Base-by-base conservation (phyloP, 2,329 filamentous ascomycete species). In the Fusarium xyrophilum region DNA sequence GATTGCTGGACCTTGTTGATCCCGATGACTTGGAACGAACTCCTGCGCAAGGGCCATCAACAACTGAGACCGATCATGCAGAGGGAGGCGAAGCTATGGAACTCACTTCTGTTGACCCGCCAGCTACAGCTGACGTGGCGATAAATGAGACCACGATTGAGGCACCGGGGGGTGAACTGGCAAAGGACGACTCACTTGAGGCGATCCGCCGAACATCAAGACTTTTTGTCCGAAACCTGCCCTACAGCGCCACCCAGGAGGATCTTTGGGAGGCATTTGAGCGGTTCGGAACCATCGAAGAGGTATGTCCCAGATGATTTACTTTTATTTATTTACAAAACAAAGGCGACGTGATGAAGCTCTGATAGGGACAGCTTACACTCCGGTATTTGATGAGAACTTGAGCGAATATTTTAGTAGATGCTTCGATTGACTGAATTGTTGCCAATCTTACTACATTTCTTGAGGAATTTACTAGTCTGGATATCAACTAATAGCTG, bases 281-380 rank as follows among this genome's bases (percentile, higher is more conserved):
- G 46, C 83, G 85, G 28, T 95, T 90, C 77, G 95, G 94, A 38
- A 82, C 85, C 58, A 80, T 97, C 47, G 87, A 95, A 85, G 95
- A 98, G 90, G 96, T 98, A 89, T 85, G 92, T 81, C 70, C 21
- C 30, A 38, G 44, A 42, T 54, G 48, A 57, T 65, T 72, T 51
- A 53, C 30, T 60, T 67, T 56, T 47, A 30, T 52, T 44, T 61
- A 62, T 50, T 42, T 39, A 40, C 14, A 14, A 57, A 50, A 58
- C 62, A 51, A 60, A 46, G 58, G 66, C 85, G 83, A 82, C 80
- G 87, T 95, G 96, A 98, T 98, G 95, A 98, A 93, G 83, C 88
- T 92, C 91, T 91, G 96, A 98, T 98, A 98, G 96, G 96, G 96
- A 98, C 96, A 98, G 89, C 95, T 93, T 92, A 97, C 95, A 91